Base-by-base conservation (phyloP, 495 filamentous ascomycete species). In the Tuber borchii region DNA sequence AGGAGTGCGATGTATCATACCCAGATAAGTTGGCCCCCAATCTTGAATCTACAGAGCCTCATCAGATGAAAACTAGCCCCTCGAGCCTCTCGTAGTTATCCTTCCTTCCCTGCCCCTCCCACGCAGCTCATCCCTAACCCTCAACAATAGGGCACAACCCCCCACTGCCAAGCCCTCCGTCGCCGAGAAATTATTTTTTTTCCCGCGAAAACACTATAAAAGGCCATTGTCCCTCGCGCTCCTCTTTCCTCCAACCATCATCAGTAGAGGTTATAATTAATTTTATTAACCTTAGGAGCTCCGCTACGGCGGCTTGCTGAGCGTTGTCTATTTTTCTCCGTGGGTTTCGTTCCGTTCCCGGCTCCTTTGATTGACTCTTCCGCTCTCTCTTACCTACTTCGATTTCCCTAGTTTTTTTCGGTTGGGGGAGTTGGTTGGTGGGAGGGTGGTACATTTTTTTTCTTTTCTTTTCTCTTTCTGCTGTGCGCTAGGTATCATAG, bases 281-380 rank as follows among this genome's bases (percentile, higher is more conserved):
- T 61, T 70, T 70, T 76, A 70, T 80, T 74, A 75, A 74, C 43
- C 65, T 65, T 83, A 79, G 82, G 79, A 75, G 83, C 79, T 83
- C 82, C 81, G 76, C 81, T 83, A 69, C 79, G 73, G 83, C 76
- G 82, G 83, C 82, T 83, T 82, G 83, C 81, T 84, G 83, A 83
- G 79, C 77, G 77, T 75, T 79, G 76, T 78, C 45, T 65, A 31
- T 19, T 65, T 75, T 83, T 77, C 76, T 81, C 75, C 73, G 26
- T 83, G 79, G 75, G 68, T 82, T 71, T 43, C 44, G 79, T 82
- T 84, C 81, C 83, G 82, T 83, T 84, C 79, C 82, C 81, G 77
- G 82, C 82, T 75, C 77, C 83, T 80, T 84, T 74, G 80, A 83
- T 51, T 61, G 73, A 83, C 77, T 46, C 70, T 73, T 81, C 83